phyloP scores from a whole-genome alignment of 768 basidiomycete genomes.

The Naganishia vishniacii region DNA sequence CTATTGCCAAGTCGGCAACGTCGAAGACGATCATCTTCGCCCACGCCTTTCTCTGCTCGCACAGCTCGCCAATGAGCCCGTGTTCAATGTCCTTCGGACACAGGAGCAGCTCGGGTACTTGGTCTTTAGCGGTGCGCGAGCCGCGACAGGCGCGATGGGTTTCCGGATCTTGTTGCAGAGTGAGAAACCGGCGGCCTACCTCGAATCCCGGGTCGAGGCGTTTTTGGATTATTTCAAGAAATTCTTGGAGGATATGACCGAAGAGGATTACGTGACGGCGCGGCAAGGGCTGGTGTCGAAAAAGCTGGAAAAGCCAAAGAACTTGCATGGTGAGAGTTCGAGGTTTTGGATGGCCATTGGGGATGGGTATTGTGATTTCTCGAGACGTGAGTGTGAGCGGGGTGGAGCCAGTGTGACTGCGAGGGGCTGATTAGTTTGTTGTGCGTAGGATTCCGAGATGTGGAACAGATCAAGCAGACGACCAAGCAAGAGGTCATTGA shows the following conservation, averaged over 20 bases:
- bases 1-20: constrained; percentile 70
- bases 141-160: constrained; percentile 67
- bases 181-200: constrained; percentile 69
- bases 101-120: constrained; percentile 94
- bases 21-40: constrained; percentile 61
- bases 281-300: constrained; percentile 69
- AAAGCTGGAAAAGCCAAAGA: constrained; percentile 82
- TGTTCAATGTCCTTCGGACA: constrained; percentile 83
- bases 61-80: constrained; percentile 83
- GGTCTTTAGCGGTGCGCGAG: constrained; percentile 55
- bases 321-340: constrained; percentile 67
- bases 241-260: constrained; percentile 63
- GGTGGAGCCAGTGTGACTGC: background rate
- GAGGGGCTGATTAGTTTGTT: background rate
- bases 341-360: constrained; percentile 67
- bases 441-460: constrained; percentile 65
- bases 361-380: constrained; percentile 79
- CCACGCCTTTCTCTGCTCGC: constrained; percentile 66
- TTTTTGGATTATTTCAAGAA: constrained; percentile 72
- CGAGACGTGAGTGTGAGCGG: constrained; percentile 63
- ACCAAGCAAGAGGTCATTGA: constrained; percentile 69
- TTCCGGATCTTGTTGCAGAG: constrained; percentile 81
- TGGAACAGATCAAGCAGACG: constrained; percentile 59
- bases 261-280: constrained; percentile 71
- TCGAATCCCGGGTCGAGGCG: constrained; percentile 81